phyloP scores from a whole-genome alignment of 768 basidiomycete genomes.

The Suillus cothurnatus region DNA sequence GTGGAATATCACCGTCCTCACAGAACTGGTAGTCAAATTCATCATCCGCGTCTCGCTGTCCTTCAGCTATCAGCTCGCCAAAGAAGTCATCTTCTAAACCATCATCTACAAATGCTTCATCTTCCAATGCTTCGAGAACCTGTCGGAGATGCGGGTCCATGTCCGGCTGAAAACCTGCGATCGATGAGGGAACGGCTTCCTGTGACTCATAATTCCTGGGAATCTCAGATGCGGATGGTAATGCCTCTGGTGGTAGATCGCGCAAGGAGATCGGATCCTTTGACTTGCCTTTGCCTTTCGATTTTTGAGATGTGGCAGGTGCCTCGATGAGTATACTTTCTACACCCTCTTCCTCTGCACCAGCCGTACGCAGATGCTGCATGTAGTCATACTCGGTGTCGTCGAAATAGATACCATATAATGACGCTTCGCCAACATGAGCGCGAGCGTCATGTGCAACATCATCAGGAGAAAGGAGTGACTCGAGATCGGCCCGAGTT shows the following conservation, averaged over 20 bases:
- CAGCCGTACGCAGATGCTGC: slow-evolving; percentile 87
- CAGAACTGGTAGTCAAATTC: slow-evolving; percentile 67
- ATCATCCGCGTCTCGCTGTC: slow-evolving; percentile 65
- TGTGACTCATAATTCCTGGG: slow-evolving; percentile 76
- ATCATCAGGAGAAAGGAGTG: slow-evolving; percentile 49
- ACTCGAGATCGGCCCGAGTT: slow-evolving; percentile 80
- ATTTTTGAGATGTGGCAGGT: slow-evolving; percentile 44
- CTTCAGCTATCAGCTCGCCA: slow-evolving; percentile 65
- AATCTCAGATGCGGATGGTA: slow-evolving; percentile 75
- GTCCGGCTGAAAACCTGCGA: slow-evolving; percentile 89
- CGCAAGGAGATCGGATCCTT: slow-evolving; percentile 44
- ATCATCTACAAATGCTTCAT: slow-evolving; percentile 91
- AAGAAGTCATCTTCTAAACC: slow-evolving; percentile 78
- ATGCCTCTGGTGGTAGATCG: slow-evolving; percentile 66
- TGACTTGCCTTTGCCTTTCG: slow-evolving; percentile 41
- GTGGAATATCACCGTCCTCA: slow-evolving; percentile 42
- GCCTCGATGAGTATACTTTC: slow-evolving; percentile 83
- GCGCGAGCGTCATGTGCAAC: slow-evolving; percentile 46
- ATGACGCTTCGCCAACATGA: slow-evolving; percentile 83
- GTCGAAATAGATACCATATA: slow-evolving; percentile 93
- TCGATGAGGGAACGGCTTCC: slow-evolving; percentile 77
- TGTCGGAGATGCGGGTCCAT: slow-evolving; percentile 97
- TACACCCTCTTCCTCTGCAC: slow-evolving; percentile 75
- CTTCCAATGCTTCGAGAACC: slow-evolving; percentile 90
- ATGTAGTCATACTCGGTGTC: slow-evolving; percentile 98